Conservation (phyloP, 208 protist genomes). For the Acanthamoeba castellanii region DNA sequence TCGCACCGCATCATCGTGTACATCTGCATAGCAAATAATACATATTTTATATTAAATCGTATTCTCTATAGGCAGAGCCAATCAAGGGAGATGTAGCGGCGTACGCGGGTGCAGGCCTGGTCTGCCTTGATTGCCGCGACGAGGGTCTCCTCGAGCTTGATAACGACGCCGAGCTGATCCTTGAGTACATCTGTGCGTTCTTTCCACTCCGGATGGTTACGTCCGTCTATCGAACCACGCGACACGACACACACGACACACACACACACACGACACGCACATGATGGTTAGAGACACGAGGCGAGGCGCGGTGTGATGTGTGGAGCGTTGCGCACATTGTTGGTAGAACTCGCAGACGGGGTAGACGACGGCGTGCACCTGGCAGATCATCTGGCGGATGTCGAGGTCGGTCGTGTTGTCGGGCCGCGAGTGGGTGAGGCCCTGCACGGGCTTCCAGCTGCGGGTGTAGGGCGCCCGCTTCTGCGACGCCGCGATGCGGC, state of each 20-base stretch:
- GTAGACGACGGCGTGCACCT: not conserved
- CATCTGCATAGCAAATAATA: no score
- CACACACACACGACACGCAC: no score
- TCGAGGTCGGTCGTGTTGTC: not conserved
- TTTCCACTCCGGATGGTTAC: not conserved
- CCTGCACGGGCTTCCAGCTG: not conserved
- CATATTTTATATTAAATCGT: no score
- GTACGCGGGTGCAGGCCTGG: not conserved
- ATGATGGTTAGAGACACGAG: not conserved
- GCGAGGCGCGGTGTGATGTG: not conserved
- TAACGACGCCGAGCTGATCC: no score
- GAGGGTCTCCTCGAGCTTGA: not conserved
- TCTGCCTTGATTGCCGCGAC: not conserved
- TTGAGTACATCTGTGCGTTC: not conserved
- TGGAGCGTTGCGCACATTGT: not conserved
- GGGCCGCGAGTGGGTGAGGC: not conserved
- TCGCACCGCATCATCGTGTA: conserved; percentile 18
- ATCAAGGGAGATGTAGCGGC: no score
- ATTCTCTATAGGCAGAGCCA: no score
- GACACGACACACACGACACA: no score
- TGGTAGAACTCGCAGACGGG: not conserved
- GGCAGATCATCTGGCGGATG: not conserved
- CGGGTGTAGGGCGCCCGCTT: not conserved
- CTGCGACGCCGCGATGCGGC: not conserved
- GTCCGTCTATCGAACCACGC: not conserved